Evolutionary conservation across 257 asterid genomes (phyloP).

Genomic region (Henckelia pumila): DNA sequence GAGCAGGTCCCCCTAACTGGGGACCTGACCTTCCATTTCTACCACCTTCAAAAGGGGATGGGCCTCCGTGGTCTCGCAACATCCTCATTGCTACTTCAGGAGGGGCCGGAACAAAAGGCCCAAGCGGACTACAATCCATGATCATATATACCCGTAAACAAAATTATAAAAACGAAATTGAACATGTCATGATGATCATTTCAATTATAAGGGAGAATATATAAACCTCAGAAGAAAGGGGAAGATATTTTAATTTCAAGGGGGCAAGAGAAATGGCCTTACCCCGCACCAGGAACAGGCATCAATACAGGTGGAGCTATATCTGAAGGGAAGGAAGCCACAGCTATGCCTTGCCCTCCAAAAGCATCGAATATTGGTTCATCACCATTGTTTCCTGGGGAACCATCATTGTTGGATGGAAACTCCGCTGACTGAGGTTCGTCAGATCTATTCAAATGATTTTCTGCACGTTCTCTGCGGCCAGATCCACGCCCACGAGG

Average conservation of each 20-base stretch:
- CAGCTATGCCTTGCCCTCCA: conserved; percentile 77
- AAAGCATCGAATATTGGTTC: conserved; percentile 79
- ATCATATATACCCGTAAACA: conserved; percentile 12
- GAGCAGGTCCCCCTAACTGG: conserved; percentile 59
- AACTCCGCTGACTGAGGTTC: conserved; percentile 65
- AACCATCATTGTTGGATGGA: conserved; percentile 49
- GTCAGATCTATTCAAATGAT: conserved; percentile 70
- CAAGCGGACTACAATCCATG: conserved; percentile 71
- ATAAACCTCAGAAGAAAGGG: neutral
- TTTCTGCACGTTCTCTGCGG: conserved; percentile 59
- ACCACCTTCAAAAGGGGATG: conserved; percentile 85
- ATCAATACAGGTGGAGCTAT: conserved; percentile 86
- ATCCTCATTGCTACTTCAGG: conserved; percentile 99
- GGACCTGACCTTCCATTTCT: conserved; percentile 74
- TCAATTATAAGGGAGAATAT: neutral
- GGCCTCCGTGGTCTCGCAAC: conserved; percentile 94
- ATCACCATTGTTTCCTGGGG: conserved; percentile 61
- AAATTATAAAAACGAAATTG: neutral
- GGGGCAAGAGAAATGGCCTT: conserved; percentile 15
- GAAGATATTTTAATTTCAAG: neutral
- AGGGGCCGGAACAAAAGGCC: conserved; percentile 98
- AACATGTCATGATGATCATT: conserved; percentile 1
- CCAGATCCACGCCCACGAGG: conserved; percentile 70
- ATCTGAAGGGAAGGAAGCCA: conserved; percentile 74
- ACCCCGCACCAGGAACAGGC: conserved; percentile 99